Evolutionary conservation across 2,329 filamentous ascomycete genomes (phyloP).

Genomic region (Neofusicoccum laricinum): DNA sequence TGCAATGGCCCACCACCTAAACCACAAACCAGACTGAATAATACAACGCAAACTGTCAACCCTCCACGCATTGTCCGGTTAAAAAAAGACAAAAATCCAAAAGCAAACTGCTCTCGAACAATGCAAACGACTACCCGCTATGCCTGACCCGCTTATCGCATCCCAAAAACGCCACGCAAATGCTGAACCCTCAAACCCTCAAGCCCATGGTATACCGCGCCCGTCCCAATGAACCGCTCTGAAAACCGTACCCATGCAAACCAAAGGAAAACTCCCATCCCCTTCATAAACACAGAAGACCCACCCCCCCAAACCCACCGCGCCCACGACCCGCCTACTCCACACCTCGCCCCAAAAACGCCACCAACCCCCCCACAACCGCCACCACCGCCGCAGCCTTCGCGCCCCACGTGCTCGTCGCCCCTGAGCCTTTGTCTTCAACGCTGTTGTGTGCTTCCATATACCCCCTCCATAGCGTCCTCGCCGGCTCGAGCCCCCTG

Average conservation of each 20-base stretch:
- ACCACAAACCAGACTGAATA: too few species aligned
- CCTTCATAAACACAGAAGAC: not conserved
- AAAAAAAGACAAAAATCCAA: too few species aligned
- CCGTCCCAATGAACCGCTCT: not conserved
- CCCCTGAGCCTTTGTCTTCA: not conserved
- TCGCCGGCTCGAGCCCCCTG: not conserved
- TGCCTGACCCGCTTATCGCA: too few species aligned
- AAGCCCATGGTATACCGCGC: not conserved
- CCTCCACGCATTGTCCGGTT: too few species aligned
- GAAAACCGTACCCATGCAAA: not conserved
- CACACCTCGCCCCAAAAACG: too few species aligned
- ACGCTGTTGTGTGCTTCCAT: not conserved
- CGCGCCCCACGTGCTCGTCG: not conserved
- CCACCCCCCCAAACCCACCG: not conserved
- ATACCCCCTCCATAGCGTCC: not conserved
- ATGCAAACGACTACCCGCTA: too few species aligned
- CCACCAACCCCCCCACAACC: not conserved
- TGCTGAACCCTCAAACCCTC: not conserved
- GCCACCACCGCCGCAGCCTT: not conserved
- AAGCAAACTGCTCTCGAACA: too few species aligned
- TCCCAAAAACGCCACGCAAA: not conserved
- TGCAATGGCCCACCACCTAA: too few species aligned
- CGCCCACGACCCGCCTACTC: too few species aligned
- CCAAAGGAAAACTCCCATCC: not conserved
- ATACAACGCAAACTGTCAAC: too few species aligned